Evolutionary conservation across 163 green algal species (phyloP), one percentile per base, ranked within the genome.

Genomic region (Prototheca cutis): DNA sequence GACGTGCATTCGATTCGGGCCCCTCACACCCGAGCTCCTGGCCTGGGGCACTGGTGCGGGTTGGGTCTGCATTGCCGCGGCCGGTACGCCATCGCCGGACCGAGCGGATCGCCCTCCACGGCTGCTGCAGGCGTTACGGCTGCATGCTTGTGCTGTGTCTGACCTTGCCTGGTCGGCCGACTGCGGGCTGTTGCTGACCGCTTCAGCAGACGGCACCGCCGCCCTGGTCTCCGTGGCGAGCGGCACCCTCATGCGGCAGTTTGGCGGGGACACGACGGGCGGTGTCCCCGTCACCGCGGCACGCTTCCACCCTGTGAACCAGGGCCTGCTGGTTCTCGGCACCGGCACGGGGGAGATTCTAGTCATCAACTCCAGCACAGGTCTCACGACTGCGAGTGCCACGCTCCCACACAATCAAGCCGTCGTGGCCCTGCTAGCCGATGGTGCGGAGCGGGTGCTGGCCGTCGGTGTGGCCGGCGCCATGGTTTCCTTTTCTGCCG

Each of bases 101-200:
- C 13, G 36, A 13, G 13, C 8, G 36, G 36, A 13, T 45, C 10
- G 36, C 36, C 8, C 36, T 23, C 31, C 61, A 2, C 48, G 45
- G 4, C 23, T 74, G 7, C n/a, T 70, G 33, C 67, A 48, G 23
- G 59, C 67, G 63, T 54, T 63, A 39, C 40, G 71, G 21, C 40
- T 59, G 34, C 68, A 76, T 42, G 24, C 27, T 3, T 39, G 27
- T 19, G 25, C 32, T 4, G 59, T 76, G 13, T 48, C 47, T 0
- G 63, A 76, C 48, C 30, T 76, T 19, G 68, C 67, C 13, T 76
- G 63, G 63, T 67, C 55, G 10, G 40, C 52, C 0, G 53, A 72
- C 21, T 67, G 63, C 48, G 18, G 49, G 27, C 34, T 58, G 6
- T 49, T 76, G 59, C 49, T 59, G 3, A 58, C 21, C 39, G 40